phyloP scores from a whole-genome alignment of 1,284 basidiomycete genomes.

The Rhizopogon parksii region DNA sequence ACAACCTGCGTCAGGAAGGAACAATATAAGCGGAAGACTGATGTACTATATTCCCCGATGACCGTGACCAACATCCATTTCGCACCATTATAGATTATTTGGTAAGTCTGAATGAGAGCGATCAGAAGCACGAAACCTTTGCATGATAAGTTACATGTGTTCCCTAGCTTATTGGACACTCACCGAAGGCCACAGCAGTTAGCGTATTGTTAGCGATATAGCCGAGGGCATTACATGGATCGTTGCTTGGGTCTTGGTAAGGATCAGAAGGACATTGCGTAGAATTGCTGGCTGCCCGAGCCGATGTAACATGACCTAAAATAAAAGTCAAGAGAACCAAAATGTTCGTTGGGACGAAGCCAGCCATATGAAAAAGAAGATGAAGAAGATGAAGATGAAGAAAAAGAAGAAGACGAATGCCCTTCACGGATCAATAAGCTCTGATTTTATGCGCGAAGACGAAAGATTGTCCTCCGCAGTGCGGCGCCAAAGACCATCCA shows the following conservation, averaged over 20 bases:
- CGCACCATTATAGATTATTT: constrained; percentile 43
- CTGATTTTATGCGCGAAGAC: not conserved
- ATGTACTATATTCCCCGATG: constrained; percentile 56
- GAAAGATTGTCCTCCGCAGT: not conserved
- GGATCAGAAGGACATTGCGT: constrained; percentile 26
- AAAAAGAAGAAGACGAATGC: not conserved
- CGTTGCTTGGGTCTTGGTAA: constrained; percentile 46
- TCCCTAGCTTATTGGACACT: constrained; percentile 6
- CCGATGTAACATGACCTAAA: constrained; percentile 26
- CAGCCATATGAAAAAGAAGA: not conserved
- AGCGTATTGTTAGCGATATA: constrained; percentile 57
- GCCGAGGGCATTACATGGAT: constrained; percentile 48
- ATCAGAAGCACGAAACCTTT: constrained; percentile 35
- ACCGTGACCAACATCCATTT: constrained; percentile 60
- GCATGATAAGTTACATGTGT: not conserved
- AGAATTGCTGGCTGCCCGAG: constrained; percentile 1
- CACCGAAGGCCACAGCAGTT: constrained; percentile 50
- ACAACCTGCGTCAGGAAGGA: constrained; percentile 7
- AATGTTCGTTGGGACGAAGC: not conserved
- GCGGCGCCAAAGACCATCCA: not conserved
- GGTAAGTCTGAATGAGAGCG: constrained; percentile 45
- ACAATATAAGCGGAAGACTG: not conserved
- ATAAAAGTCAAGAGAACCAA: not conserved
- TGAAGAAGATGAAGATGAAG: too few species aligned
- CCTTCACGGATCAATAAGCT: too few species aligned